phyloP scores from a whole-genome alignment of 2,329 filamentous ascomycete genomes.

The Phialophora chinensis region DNA sequence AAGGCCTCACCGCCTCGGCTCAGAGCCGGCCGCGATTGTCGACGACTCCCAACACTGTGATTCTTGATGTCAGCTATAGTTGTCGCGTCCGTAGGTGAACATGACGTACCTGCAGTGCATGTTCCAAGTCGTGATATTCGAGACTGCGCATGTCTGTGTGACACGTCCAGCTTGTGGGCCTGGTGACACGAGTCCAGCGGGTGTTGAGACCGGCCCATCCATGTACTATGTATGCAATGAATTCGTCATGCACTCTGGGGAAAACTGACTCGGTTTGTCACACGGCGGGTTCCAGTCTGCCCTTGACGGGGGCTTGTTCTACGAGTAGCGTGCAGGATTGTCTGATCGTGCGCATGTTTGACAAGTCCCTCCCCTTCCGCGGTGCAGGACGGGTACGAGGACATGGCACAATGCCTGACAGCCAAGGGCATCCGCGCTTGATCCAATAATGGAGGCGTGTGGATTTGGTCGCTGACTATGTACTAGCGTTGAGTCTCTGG shows the following conservation, averaged over 20 bases:
- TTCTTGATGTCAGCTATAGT: constrained; percentile 14
- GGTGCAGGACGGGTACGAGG: no score
- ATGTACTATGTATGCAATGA: not conserved
- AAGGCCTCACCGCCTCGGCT: constrained; percentile 20
- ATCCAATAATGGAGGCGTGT: not conserved
- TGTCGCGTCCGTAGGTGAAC: not conserved
- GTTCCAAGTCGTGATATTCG: constrained; percentile 14
- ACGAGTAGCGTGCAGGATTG: constrained; percentile 1
- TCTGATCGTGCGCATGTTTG: not conserved
- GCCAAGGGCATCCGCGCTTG: not conserved
- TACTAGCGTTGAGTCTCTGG: not conserved
- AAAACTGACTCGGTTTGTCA: constrained; percentile 16
- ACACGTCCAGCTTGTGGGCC: constrained; percentile 8
- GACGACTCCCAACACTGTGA: constrained; percentile 4
- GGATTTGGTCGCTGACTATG: not conserved
- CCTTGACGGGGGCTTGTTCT: constrained; percentile 4
- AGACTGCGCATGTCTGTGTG: constrained; percentile 21
- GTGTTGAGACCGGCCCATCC: not conserved
- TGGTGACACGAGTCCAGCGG: not conserved
- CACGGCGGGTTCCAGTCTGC: constrained; percentile 8
- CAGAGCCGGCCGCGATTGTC: constrained; percentile 8
- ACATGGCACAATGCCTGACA: not conserved
- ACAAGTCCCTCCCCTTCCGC: not conserved
- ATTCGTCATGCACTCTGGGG: constrained; percentile 12
- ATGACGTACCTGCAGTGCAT: not conserved